Conservation (phyloP, 148 eudicot genomes). For the Pouteria glomerata region DNA sequence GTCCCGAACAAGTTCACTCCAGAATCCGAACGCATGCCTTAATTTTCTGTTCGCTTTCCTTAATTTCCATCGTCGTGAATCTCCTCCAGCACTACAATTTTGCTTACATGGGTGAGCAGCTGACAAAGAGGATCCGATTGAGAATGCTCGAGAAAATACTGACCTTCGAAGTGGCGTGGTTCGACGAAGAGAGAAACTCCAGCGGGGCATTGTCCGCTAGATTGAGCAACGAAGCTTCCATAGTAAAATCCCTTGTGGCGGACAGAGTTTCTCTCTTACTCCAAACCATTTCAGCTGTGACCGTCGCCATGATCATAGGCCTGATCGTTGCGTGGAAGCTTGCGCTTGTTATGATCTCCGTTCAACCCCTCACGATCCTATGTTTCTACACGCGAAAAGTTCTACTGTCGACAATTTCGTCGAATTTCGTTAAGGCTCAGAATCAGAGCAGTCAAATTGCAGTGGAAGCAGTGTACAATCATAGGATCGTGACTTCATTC, state of each 20-base stretch:
- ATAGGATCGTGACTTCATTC: slow-evolving; percentile 76
- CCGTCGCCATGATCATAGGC: slow-evolving; percentile 74
- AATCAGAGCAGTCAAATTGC: slow-evolving; percentile 78
- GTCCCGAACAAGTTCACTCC: slow-evolving; percentile 60
- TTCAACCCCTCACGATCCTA: slow-evolving; percentile 79
- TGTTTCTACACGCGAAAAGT: slow-evolving; percentile 83
- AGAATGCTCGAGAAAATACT: slow-evolving; percentile 69
- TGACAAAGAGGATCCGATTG: slow-evolving; percentile 66
- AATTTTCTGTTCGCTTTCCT: slow-evolving; percentile 53
- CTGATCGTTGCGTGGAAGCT: slow-evolving; percentile 82
- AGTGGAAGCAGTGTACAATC: slow-evolving; percentile 83
- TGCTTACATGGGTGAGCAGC: slow-evolving; percentile 74
- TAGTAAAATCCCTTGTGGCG: slow-evolving; percentile 81
- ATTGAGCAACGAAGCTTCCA: slow-evolving; percentile 66
- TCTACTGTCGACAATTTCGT: slow-evolving; percentile 52
- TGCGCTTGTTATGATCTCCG: slow-evolving; percentile 86
- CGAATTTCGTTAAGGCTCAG: slow-evolving; percentile 61
- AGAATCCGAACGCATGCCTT: slow-evolving; percentile 53
- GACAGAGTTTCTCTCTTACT: slow-evolving; percentile 70
- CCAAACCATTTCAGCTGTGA: slow-evolving; percentile 69
- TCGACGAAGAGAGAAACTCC: slow-evolving; percentile 75
- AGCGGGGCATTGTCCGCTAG: slow-evolving; percentile 70
- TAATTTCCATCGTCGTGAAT: slow-evolving; percentile 58
- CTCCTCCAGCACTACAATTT: slow-evolving; percentile 66
- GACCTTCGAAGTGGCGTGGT: slow-evolving; percentile 83